A percentile compares a stretch with the other conserved stretches of the same genome.
phyloP scores from a whole-genome alignment of 2,329 filamentous ascomycete species.

The Arachnopeziza araneosa region DNA sequence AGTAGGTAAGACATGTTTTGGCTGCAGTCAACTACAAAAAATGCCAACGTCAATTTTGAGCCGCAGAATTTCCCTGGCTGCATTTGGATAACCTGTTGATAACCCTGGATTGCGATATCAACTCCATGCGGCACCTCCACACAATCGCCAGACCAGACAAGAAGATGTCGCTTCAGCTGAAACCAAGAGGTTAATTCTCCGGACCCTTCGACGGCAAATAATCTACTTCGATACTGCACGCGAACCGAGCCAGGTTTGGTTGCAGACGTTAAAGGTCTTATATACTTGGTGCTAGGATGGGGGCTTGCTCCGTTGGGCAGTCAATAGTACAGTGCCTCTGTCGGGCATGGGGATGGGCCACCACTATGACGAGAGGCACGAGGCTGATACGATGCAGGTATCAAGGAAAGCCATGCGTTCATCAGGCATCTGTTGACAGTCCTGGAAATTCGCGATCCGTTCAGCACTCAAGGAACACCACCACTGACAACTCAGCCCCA shows the following conservation, averaged over 20 bases:
- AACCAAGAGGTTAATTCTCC: neutral
- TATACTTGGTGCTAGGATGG: too few relatives aligned
- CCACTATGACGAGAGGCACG: neutral
- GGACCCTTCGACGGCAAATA: neutral
- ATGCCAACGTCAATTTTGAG: neutral
- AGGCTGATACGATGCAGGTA: neutral
- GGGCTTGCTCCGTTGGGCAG: too few relatives aligned
- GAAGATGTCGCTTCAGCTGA: neutral
- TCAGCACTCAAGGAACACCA: too few relatives aligned
- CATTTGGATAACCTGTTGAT: neutral
- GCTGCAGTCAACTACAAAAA: too few relatives aligned
- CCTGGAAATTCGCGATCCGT: too few relatives aligned
- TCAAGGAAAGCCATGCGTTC: neutral
- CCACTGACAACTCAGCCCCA: too few relatives aligned
- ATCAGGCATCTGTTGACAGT: neutral
- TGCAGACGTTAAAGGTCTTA: too few relatives aligned
- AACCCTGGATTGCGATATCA: neutral
- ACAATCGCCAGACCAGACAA: too few relatives aligned
- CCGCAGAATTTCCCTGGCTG: neutral
- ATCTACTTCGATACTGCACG: neutral
- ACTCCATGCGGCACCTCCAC: neutral
- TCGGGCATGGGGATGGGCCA: neutral
- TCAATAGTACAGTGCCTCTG: neutral
- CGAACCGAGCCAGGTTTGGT: too few relatives aligned
- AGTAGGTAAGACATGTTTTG: too few relatives aligned